These are phyloP conservation scores for Zostera marina DNA, from an alignment of 116 monocot genomes.

Conservation along the genomic window DNA sequence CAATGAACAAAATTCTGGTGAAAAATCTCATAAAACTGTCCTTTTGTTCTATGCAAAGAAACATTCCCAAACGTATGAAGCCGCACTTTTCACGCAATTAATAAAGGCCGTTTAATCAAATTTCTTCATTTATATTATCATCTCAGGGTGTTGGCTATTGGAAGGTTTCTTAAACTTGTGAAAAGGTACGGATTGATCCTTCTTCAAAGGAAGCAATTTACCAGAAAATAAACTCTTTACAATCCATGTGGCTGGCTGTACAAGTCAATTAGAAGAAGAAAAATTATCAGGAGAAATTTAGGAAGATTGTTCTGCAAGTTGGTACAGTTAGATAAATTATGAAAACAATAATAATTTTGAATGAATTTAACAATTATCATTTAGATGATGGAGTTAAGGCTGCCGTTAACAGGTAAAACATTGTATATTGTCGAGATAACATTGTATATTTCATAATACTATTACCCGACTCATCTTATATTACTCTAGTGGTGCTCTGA, in stretches of 20 bases:
- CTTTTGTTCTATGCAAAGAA: too few relatives aligned
- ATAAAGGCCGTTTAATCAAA: conserved; percentile 11
- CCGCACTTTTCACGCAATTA: too few relatives aligned
- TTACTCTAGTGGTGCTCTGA: too few relatives aligned
- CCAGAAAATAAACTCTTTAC: conserved; percentile 45
- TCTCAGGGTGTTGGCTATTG: conserved; percentile 8
- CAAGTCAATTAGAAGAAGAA: background rate
- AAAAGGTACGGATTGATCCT: conserved; percentile 26
- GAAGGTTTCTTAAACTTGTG: conserved; percentile 42
- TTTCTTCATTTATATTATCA: conserved; percentile 39
- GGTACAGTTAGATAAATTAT: too few relatives aligned
- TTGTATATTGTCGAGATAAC: too few relatives aligned
- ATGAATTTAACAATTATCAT: background rate
- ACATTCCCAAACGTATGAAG: too few relatives aligned
- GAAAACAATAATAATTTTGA: background rate
- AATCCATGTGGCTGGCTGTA: conserved; percentile 72
- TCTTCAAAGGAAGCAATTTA: conserved; percentile 48
- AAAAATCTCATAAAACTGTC: too few relatives aligned
- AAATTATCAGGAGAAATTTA: background rate
- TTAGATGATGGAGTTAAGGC: background rate
- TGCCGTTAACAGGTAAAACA: too few relatives aligned
- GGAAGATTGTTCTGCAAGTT: background rate
- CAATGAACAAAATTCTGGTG: too few relatives aligned
- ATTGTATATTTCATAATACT: too few relatives aligned
- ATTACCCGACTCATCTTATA: too few relatives aligned